phyloP scores from a whole-genome alignment of 176 grass and related monocot genomes.

The Melocanna baccifera region DNA sequence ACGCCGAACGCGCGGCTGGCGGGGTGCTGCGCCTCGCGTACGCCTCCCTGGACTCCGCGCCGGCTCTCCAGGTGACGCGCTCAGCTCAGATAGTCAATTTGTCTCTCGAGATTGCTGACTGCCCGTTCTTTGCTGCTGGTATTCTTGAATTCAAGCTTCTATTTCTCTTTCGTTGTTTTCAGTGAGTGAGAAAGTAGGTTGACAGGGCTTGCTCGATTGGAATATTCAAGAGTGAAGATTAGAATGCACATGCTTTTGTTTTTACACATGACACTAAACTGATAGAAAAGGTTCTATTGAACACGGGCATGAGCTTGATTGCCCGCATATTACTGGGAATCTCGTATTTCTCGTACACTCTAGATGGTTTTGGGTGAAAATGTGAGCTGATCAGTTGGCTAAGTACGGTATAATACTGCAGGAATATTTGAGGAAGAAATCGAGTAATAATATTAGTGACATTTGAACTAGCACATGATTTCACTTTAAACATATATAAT shows the following conservation, averaged over 20 bases:
- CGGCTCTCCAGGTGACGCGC: slow-evolving; percentile 35
- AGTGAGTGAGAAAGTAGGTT: not conserved
- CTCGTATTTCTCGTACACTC: not conserved
- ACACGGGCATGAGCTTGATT: not conserved
- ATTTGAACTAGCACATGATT: not conserved
- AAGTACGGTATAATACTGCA: not conserved
- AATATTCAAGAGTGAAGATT: not conserved
- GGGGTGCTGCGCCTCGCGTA: slow-evolving; percentile 15
- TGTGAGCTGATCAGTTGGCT: not conserved
- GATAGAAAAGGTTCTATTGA: not conserved
- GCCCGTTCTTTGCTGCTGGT: not conserved
- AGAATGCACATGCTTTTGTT: not conserved
- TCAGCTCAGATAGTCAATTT: not conserved
- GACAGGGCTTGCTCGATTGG: not conserved
- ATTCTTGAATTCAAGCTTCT: not conserved
- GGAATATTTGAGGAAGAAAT: not conserved
- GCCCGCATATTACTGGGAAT: not conserved
- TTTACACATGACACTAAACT: not conserved
- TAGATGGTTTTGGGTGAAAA: not conserved
- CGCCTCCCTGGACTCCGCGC: not conserved
- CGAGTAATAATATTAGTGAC: not conserved
- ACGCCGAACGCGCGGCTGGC: not conserved
- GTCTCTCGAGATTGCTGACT: not conserved
- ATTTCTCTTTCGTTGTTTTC: not conserved
- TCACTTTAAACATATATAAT: not conserved